Evolutionary conservation across 345 rosid genomes (phyloP), one percentile per base, ranked within the genome.

Genomic region (Geranium rotundifolium): DNA sequence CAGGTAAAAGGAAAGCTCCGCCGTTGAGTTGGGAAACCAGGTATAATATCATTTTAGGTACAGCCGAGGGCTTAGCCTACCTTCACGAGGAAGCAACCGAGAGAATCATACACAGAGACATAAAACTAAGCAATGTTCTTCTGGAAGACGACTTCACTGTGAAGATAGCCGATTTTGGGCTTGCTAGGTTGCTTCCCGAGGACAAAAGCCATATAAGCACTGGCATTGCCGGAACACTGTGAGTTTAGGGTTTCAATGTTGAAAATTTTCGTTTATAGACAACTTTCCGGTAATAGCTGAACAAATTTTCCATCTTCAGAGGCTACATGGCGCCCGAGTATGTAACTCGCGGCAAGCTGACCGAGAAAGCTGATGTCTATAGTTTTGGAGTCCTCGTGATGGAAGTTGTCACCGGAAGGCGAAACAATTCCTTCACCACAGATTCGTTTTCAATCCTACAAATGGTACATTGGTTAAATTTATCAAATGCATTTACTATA

Each of bases 321-420:
- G 98, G 98, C 56, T 91, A 89, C 72, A 87, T 87, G 98, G 95
- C 96, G 29, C 98, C 98, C 0, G 96, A 91, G 58, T 92, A 89
- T 52, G 73, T 86, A 4, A 85, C 84, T 63, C 74, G 82, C 0
- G 98, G 98, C 34, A 79, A 81, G 63, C 65, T 92, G 50, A 87
- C 90, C 0, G 93, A 85, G 80, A 92, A 89, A 80, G 95, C 84
- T 0, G 96, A 92, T 34, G 85, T 92, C 37, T 92, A 87, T 71
- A 85, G 95, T 73, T 92, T 80, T 0, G 98, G 98, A 52, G 89
- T 92, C 58, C 73, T 89, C 59, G 71, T 89, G 59, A 73, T 87
- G 55, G 95, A 92, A 77, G 76, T 92, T 2, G 64, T 87, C 56
- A 73, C 72, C 15, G 85, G 96, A 56, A 87, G 69, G 75, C 81